A percentile compares a stretch with the other conserved stretches of the same genome.
Evolutionary conservation across 202 grass and related monocot genomes (phyloP).

Genomic region (Schoenoplectus triqueter): DNA sequence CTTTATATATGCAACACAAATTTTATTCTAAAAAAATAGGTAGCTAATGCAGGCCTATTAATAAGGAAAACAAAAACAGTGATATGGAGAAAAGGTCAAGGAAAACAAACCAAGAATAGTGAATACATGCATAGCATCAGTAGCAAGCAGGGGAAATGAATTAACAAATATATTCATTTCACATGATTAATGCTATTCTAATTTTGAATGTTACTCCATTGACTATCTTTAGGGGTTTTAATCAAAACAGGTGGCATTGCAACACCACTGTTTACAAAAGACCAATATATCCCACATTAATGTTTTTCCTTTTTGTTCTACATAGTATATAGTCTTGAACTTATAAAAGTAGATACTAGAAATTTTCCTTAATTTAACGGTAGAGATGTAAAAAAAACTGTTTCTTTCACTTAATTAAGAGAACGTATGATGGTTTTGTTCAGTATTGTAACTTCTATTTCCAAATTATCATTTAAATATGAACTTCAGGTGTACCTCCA

Average conservation of each 20-base stretch:
- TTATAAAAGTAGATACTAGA: conserved; percentile 6
- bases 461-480: conserved; percentile 29
- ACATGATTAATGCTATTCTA: too few relatives aligned
- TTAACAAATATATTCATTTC: not conserved
- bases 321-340: conserved; percentile 10
- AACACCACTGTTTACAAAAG: not conserved
- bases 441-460: not conserved
- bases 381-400: not conserved
- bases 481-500: conserved; percentile 47
- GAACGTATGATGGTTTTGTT: not conserved
- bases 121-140: not conserved
- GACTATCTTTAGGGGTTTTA: not conserved
- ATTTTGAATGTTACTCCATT: too few relatives aligned
- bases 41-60: not conserved
- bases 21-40: conserved; percentile 31
- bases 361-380: not conserved
- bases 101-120: not conserved
- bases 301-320: not conserved
- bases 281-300: not conserved
- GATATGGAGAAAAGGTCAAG: not conserved
- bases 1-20: conserved; percentile 21
- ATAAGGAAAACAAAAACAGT: not conserved
- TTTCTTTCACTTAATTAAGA: conserved; percentile 5
- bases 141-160: not conserved
- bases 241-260: not conserved